These are phyloP conservation scores for Cryptococcus neoformans DNA, from an alignment of 1,284 basidiomycete species.

Conservation along the genomic window DNA sequence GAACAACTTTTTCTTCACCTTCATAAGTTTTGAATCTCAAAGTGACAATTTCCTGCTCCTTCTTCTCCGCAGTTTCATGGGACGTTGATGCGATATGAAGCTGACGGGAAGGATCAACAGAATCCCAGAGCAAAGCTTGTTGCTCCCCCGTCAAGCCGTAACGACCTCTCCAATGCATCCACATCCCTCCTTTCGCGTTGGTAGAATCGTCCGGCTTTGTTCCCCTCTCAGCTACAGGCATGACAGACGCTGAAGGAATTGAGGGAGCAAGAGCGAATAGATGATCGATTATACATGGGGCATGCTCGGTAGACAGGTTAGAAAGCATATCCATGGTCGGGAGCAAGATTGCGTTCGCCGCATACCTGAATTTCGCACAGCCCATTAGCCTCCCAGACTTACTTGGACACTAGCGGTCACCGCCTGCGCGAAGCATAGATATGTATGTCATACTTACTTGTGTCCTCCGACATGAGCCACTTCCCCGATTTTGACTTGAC, in stretches of 20 bases:
- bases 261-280: constrained; percentile 41
- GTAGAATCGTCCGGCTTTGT: too few relatives aligned
- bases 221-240: too few relatives aligned
- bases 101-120: constrained; percentile 5
- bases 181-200: constrained; percentile 17
- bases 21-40: constrained; percentile 37
- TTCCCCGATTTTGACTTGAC: constrained; percentile 56
- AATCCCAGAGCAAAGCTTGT: constrained; percentile 51
- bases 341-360: constrained; percentile 71
- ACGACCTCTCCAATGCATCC: constrained; percentile 64
- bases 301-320: constrained; percentile 58
- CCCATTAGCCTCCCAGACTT: neutral
- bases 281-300: constrained; percentile 57
- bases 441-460: constrained; percentile 56
- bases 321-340: constrained; percentile 78
- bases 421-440: neutral
- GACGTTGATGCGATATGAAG: neutral
- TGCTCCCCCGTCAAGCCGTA: constrained; percentile 66
- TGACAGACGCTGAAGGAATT: constrained; percentile 6
- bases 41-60: constrained; percentile 7
- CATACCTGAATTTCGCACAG: constrained; percentile 55
- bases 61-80: neutral
- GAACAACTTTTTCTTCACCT: constrained; percentile 26
- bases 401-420: neutral
- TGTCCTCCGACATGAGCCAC: constrained; percentile 81